Evolutionary conservation across 2,329 filamentous ascomycete genomes (phyloP).

Genomic region (Lizonia empirigonia): DNA sequence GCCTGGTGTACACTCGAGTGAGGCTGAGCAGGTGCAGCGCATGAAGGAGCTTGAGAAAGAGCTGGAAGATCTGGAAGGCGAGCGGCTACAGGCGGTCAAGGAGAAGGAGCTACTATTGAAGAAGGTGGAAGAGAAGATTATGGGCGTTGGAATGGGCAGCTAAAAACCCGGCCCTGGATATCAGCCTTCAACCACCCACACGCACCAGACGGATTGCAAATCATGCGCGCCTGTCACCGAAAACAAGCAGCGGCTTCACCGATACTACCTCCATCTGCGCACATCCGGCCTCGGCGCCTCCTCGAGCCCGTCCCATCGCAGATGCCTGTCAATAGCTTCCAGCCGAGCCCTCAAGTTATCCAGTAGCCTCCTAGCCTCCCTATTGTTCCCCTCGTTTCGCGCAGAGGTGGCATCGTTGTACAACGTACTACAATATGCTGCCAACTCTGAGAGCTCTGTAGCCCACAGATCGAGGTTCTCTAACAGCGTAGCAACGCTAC

Average conservation of each 20-base stretch:
- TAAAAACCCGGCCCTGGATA: background rate
- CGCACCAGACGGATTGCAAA: background rate
- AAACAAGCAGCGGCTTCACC: background rate
- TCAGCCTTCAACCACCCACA: too few species aligned
- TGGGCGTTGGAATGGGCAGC: slow-evolving; percentile 29
- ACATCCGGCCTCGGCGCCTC: background rate
- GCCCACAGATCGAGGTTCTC: background rate
- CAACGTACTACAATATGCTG: background rate
- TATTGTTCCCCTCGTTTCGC: background rate
- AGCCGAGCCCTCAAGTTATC: background rate
- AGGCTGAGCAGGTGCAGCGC: slow-evolving; percentile 73
- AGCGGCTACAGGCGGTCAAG: slow-evolving; percentile 48
- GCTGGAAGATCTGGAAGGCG: slow-evolving; percentile 50
- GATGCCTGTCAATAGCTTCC: background rate
- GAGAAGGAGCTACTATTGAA: slow-evolving; percentile 52
- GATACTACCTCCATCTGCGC: background rate
- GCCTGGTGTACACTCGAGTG: slow-evolving; percentile 78
- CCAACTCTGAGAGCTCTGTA: background rate
- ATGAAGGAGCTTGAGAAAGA: slow-evolving; percentile 54
- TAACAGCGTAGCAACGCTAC: background rate
- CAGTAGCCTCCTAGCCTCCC: background rate
- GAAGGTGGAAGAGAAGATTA: slow-evolving; percentile 56
- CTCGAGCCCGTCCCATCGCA: background rate
- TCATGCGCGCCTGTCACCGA: too few species aligned
- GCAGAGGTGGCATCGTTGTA: background rate